Base-by-base conservation (phyloP, 2,329 filamentous ascomycete species). In the Cryphonectria carpinicola region DNA sequence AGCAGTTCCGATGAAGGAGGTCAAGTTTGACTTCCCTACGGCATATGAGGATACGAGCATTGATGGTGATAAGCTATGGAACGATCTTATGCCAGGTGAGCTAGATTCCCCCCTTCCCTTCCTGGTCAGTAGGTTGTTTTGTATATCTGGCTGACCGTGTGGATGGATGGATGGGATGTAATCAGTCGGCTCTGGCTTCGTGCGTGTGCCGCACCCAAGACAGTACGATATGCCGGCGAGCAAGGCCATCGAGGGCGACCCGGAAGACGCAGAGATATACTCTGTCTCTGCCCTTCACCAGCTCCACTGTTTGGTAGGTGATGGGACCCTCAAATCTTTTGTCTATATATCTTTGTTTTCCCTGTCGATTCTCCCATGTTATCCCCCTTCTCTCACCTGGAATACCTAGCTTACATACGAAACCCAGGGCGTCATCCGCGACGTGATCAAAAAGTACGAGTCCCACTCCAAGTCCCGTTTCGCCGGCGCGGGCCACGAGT, bases 371-470 rank as follows among this genome's bases (percentile, higher is more conserved):
- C 39, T 64, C 37, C 17, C 41, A 6, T 4, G 4, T 35, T 3
- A 14, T 3, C 39, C 3, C 14, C 19, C 25, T 39, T 11, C 65
- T 11, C 41, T 28, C 28, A 28, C 28, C 28, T 28, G 28, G 28
- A 39, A 39, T 3, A 39, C 37, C 10, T 39, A 39, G 37, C 4
- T 28, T 7, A 35, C 13, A 32, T 11, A 35, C 14, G 5, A 41
- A 22, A 49, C 1, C 10, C 46, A 72, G 71, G 71, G 68, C 63
- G 71, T 72, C 62, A 62, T 72, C n/a, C 64, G 68, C n/a, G 68
- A 72, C 28, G 68, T 71, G 25, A 67, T 71, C 17, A 72, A 72
- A 8, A 73, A 70, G 35, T 71, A 70, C 62, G 71, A 72, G n/a
- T 52, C 43, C 39, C 68, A 72, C 32, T 70, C 70, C 54, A 70